Evolutionary conservation across 192 early-diverging fungal genomes (phyloP).

Genomic region (Linderina pennispora): DNA sequence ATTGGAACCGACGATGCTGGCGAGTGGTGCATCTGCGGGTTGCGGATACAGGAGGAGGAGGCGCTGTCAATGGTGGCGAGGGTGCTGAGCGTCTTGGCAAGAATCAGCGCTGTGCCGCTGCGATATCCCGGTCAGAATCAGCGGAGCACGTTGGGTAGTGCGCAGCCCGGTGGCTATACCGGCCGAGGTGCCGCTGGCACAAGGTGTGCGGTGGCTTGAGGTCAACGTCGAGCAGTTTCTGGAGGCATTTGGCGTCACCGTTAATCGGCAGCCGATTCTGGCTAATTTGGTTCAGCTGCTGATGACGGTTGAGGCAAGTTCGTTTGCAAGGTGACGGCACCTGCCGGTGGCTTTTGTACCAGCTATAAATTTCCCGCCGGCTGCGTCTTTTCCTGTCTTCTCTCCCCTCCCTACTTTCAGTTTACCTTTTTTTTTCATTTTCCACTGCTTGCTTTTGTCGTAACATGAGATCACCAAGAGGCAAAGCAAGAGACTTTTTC

Average conservation of each 20-base stretch:
- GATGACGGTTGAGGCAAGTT: constrained; percentile 23
- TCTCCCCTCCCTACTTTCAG: not conserved
- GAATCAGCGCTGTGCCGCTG: constrained; percentile 6
- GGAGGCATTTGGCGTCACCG: constrained; percentile 8
- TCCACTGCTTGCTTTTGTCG: no score
- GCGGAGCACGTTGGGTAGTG: constrained; percentile 16
- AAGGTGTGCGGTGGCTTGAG: constrained; percentile 10
- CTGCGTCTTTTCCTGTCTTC: not conserved
- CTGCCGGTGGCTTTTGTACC: no score
- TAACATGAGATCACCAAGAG: no score
- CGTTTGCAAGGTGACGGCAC: constrained; percentile 20
- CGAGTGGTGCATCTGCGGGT: constrained; percentile 27
- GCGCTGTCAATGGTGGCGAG: constrained; percentile 20
- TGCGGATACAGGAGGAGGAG: constrained; percentile 11
- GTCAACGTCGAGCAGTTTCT: constrained; percentile 24
- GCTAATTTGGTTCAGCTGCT: constrained; percentile 21
- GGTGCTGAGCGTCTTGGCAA: constrained; percentile 10
- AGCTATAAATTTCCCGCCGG: not conserved
- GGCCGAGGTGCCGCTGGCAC: constrained; percentile 3
- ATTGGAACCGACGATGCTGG: constrained; percentile 7
- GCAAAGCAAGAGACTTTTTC: no score
- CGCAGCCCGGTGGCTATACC: constrained; percentile 1
- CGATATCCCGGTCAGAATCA: constrained; percentile 20
- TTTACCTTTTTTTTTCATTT: no score
- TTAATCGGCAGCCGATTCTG: constrained; percentile 6